A percentile compares a stretch with the other conserved stretches of the same genome.
Conservation (phyloP, 1,284 basidiomycete genomes). For the Erythrobasidium hasegawianum region DNA sequence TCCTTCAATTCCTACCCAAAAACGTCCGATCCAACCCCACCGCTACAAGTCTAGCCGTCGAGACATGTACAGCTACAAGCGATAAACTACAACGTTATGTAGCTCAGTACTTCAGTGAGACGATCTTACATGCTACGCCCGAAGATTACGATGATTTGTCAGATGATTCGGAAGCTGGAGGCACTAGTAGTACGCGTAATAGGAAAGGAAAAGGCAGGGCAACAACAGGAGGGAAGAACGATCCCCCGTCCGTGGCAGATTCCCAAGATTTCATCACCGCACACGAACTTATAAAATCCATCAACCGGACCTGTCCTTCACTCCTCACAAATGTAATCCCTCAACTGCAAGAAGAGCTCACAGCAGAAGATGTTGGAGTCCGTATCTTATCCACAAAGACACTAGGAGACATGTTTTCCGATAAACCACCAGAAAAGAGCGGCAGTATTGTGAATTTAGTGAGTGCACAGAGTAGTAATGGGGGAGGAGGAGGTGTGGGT, state of each 20-base stretch:
- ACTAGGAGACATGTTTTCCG: slow-evolving; percentile 82
- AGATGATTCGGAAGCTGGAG: slow-evolving; percentile 43
- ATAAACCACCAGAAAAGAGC: slow-evolving; percentile 51
- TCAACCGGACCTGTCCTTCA: slow-evolving; percentile 74
- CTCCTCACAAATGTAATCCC: slow-evolving; percentile 87
- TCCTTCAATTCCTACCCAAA: slow-evolving; percentile 80
- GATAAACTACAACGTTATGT: slow-evolving; percentile 87
- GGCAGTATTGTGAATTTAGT: neutral
- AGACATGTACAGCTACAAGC: slow-evolving; percentile 76
- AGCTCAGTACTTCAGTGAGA: slow-evolving; percentile 76
- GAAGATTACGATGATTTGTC: slow-evolving; percentile 54
- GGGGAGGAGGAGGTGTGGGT: too few species aligned
- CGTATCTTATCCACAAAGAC: slow-evolving; percentile 72
- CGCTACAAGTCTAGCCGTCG: slow-evolving; percentile 76
- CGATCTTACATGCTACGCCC: slow-evolving; percentile 61
- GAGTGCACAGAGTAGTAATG: too few species aligned
- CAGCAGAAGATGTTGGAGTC: slow-evolving; percentile 67
- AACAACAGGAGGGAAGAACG: neutral
- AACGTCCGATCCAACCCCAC: slow-evolving; percentile 53
- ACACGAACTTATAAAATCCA: slow-evolving; percentile 78
- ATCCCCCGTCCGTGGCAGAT: slow-evolving; percentile 34
- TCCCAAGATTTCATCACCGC: slow-evolving; percentile 58
- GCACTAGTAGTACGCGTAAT: slow-evolving; percentile 11
- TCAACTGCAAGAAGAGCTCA: slow-evolving; percentile 84
- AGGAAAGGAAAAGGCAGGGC: slow-evolving; percentile 36